Conservation (phyloP, 495 filamentous ascomycete species). For the Aspergillus panamensis region DNA sequence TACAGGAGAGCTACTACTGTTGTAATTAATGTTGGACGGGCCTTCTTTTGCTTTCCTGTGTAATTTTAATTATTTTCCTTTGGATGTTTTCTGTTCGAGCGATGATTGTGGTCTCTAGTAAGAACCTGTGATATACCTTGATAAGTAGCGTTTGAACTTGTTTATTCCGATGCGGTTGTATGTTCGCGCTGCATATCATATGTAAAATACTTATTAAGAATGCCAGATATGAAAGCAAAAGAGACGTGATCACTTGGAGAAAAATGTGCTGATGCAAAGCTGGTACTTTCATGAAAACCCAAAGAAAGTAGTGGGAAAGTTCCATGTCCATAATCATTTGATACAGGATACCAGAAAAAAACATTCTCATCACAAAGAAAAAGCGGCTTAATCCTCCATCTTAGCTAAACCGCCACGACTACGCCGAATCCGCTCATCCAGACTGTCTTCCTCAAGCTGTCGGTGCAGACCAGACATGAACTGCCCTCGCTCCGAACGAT, state of each 20-base stretch:
- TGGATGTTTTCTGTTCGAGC: slow-evolving; percentile 1
- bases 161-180: not conserved
- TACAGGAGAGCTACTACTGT: slow-evolving; percentile 47
- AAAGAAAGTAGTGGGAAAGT: not conserved
- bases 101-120: not conserved
- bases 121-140: slow-evolving; percentile 19
- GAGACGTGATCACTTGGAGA: not conserved
- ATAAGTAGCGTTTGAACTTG: not conserved
- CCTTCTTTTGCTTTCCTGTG: slow-evolving; percentile 14
- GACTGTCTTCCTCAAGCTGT: slow-evolving; percentile 38
- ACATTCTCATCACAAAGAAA: not conserved
- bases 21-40: slow-evolving; percentile 26
- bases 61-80: slow-evolving; percentile 24
- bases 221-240: not conserved
- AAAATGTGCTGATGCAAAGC: not conserved
- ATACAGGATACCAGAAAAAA: not conserved
- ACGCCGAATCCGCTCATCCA: slow-evolving; percentile 43
- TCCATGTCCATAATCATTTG: not conserved
- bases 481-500: slow-evolving; percentile 40
- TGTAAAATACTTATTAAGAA: slow-evolving; percentile 1
- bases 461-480: slow-evolving; percentile 42
- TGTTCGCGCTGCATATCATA: not conserved
- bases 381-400: slow-evolving; percentile 29
- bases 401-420: slow-evolving; percentile 38
- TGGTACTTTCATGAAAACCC: not conserved